phyloP scores from a whole-genome alignment of 1,284 basidiomycete species.

The Apiotrichum montevideense region DNA sequence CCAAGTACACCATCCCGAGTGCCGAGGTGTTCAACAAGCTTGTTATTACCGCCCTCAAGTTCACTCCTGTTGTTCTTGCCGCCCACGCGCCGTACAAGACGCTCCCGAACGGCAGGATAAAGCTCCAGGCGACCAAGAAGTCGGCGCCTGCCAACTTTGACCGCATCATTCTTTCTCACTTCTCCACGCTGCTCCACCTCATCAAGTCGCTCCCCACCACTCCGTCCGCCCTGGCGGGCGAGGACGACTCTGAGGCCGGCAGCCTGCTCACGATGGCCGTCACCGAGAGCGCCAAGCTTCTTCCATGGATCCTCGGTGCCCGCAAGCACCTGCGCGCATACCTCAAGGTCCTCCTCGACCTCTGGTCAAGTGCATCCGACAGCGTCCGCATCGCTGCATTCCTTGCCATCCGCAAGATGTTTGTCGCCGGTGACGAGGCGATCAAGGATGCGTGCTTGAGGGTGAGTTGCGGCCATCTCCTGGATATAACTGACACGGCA shows the following conservation, averaged over 20 bases:
- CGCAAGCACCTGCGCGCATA: constrained; percentile 77
- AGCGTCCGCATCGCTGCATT: constrained; percentile 80
- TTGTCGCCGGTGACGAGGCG: constrained; percentile 69
- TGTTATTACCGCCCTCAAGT: constrained; percentile 77
- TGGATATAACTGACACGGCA: not conserved
- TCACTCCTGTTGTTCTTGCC: constrained; percentile 80
- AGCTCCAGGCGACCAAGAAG: constrained; percentile 42
- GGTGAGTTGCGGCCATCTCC: constrained; percentile 49
- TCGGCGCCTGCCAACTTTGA: constrained; percentile 69
- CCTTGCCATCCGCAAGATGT: constrained; percentile 75
- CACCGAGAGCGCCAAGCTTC: constrained; percentile 72
- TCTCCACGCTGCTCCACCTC: constrained; percentile 74
- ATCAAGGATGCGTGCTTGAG: constrained; percentile 82
- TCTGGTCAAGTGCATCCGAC: constrained; percentile 80
- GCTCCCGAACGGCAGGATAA: constrained; percentile 68
- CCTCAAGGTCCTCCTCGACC: constrained; percentile 73
- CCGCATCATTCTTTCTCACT: constrained; percentile 82
- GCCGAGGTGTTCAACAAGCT: constrained; percentile 86
- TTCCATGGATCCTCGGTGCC: constrained; percentile 77
- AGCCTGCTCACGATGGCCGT: constrained; percentile 63
- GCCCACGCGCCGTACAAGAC: constrained; percentile 86
- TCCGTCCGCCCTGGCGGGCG: constrained; percentile 38
- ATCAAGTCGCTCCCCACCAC: constrained; percentile 65
- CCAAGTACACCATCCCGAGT: constrained; percentile 75
- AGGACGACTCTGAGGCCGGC: constrained; percentile 38